Percentiles rank a stretch among this genome's conserved stretches.
Evolutionary conservation across 2,329 filamentous ascomycete species (phyloP).

Genomic region (Talaromyces marneffei): DNA sequence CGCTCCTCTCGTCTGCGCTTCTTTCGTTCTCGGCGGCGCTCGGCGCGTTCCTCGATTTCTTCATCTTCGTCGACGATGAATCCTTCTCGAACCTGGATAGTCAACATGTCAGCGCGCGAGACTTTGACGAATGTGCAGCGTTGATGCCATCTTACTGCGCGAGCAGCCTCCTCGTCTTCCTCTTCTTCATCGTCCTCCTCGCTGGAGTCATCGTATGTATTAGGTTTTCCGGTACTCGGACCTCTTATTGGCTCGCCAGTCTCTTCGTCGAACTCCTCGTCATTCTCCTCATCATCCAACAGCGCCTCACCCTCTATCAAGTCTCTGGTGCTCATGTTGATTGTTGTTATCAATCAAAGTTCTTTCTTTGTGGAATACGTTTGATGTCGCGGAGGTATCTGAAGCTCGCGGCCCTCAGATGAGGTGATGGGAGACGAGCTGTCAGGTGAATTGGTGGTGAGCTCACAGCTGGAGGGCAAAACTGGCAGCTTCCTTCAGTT

Average conservation of each 20-base stretch:
- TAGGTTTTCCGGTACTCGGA: slow-evolving; percentile 27
- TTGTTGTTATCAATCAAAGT: neutral
- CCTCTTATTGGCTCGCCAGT: slow-evolving; percentile 53
- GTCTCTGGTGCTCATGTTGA: slow-evolving; percentile 55
- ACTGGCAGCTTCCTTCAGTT: neutral
- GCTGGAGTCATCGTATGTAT: slow-evolving; percentile 70
- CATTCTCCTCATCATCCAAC: slow-evolving; percentile 78
- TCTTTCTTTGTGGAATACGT: too few relatives aligned
- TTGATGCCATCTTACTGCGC: slow-evolving; percentile 51
- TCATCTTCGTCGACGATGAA: slow-evolving; percentile 95
- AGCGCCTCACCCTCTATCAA: slow-evolving; percentile 81
- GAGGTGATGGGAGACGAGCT: neutral
- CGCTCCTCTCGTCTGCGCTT: slow-evolving; percentile 73
- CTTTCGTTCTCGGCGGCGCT: slow-evolving; percentile 58
- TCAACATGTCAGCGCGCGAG: slow-evolving; percentile 16
- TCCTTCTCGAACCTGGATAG: slow-evolving; percentile 71
- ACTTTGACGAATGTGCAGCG: neutral
- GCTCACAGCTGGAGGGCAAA: neutral
- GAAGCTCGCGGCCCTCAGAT: neutral
- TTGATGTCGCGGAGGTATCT: neutral
- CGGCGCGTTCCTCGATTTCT: slow-evolving; percentile 63
- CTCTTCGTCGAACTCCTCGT: slow-evolving; percentile 75
- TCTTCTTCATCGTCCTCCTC: slow-evolving; percentile 91
- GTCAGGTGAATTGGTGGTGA: neutral
- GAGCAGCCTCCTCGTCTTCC: slow-evolving; percentile 79